Base-by-base conservation (phyloP, 495 filamentous ascomycete genomes). In the Collariella sp. region DNA sequence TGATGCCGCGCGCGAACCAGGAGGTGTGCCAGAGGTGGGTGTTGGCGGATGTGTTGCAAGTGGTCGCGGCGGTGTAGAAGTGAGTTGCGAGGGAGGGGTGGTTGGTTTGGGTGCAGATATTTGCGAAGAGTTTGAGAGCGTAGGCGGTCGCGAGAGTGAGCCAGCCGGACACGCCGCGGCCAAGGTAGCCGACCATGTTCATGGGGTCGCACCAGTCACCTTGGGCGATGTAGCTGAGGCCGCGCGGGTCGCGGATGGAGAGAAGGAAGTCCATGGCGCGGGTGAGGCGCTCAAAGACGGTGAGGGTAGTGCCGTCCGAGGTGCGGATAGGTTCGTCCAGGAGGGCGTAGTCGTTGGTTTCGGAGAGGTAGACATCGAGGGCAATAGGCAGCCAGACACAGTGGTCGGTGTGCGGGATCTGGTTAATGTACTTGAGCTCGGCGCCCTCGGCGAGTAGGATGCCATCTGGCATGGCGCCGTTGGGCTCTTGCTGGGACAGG, bases 171-270 rank as follows among this genome's bases (percentile, higher is more conserved):
- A 80, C 78, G 19, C 78, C 78, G 35, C 69, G 70, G 42, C 76
- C 76, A 60, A 76, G 78, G 59, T 76, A 76, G 34, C 78, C 78
- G 38, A 79, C 78, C 78, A 80, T 80, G 62, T 80, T 80, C 71
- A 80, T 75, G 41, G 78, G 78, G 55, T 80, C 78, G 54, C 78
- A 80, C 78, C 78, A 80, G 55, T 80, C 78, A 39, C 78, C 78
- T 55, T 80, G 76, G 1, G 74, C 74, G 51, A 80, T 79, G 66
- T 71, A 80, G 64, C 75, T 78, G 33, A 80, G 68, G 7, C 78
- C 78, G 16, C 76, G 74, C 26, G 73, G 52, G 55, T 80, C 78
- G 38, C 78, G 75, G 2, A 72, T 63, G 11, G 63, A 54, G 12
- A 78, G 62, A 1, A 80, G 59, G 71, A 73, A 79, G 61, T 80